Conservation (phyloP, 768 basidiomycete genomes). For the Gloeopeniophorella convolvens region DNA sequence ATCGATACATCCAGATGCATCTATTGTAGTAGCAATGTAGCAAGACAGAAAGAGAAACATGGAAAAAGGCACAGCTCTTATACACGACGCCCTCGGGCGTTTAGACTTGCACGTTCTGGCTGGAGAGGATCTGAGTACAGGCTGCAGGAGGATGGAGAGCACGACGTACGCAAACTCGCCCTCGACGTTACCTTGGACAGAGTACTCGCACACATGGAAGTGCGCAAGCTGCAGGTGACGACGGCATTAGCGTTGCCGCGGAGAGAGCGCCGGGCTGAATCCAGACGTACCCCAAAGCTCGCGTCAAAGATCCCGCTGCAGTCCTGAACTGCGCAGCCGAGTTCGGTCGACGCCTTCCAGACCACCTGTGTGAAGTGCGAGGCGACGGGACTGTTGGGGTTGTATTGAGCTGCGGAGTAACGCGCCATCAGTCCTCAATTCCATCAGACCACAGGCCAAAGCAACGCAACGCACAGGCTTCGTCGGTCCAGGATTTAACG, state of each 20-base stretch:
- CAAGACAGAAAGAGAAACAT: background rate
- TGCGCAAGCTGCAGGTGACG: constrained; percentile 41
- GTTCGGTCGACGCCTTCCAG: constrained; percentile 59
- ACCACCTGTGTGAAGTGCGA: constrained; percentile 77
- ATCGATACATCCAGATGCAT: constrained; percentile 16
- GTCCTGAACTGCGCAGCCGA: constrained; percentile 54
- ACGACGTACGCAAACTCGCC: constrained; percentile 54
- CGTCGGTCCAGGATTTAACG: constrained; percentile 57
- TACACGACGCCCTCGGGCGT: background rate
- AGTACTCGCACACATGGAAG: constrained; percentile 68
- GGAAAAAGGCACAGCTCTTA: background rate
- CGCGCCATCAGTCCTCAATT: background rate
- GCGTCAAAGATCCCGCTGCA: constrained; percentile 48
- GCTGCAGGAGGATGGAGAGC: background rate
- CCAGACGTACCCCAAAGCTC: constrained; percentile 44
- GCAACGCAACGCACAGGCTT: constrained; percentile 46
- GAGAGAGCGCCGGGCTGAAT: too few relatives aligned
- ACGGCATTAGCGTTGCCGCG: constrained; percentile 2
- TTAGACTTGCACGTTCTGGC: constrained; percentile 29
- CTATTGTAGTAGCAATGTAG: background rate
- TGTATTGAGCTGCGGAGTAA: constrained; percentile 42
- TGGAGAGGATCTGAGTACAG: constrained; percentile 9
- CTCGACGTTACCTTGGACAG: constrained; percentile 54
- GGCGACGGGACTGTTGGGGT: constrained; percentile 46
- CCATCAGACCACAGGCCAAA: background rate